Conservation (phyloP, 2,329 filamentous ascomycete species). For the Falciphora oryzae region DNA sequence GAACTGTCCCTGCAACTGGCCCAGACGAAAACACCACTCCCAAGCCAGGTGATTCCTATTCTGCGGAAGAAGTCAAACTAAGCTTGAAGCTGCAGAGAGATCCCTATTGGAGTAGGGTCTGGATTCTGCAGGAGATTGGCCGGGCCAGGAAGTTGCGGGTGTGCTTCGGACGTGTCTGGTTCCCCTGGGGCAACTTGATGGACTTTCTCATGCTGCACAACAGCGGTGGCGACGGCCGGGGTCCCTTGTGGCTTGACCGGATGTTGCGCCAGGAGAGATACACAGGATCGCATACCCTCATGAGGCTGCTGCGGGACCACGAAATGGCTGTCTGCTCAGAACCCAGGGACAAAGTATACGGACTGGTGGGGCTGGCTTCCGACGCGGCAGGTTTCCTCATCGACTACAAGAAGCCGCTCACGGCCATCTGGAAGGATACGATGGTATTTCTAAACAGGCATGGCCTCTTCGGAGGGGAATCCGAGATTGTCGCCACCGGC, state of each 20-base stretch:
- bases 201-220: neutral
- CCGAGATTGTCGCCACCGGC: neutral
- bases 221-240: neutral
- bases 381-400: constrained; percentile 21
- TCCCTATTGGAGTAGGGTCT: neutral
- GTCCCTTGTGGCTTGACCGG: constrained; percentile 17
- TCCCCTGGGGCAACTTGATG: neutral
- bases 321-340: constrained; percentile 21
- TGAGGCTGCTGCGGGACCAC: constrained; percentile 20
- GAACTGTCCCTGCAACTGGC: no score
- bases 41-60: no score
- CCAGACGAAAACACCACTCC: no score
- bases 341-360: constrained; percentile 25
- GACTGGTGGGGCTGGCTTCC: constrained; percentile 22
- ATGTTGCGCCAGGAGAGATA: constrained; percentile 14
- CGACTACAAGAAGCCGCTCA: constrained; percentile 22
- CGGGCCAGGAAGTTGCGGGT: neutral
- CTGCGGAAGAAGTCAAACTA: no score
- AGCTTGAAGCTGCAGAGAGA: no score
- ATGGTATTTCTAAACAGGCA: constrained; percentile 13
- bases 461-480: neutral
- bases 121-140: constrained; percentile 4
- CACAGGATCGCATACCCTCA: constrained; percentile 14
- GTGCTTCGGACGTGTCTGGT: neutral
- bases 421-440: constrained; percentile 23